A percentile compares a stretch with the other conserved stretches of the same genome.
phyloP scores from a whole-genome alignment of 345 rosid genomes.

The Luvunga scandens region DNA sequence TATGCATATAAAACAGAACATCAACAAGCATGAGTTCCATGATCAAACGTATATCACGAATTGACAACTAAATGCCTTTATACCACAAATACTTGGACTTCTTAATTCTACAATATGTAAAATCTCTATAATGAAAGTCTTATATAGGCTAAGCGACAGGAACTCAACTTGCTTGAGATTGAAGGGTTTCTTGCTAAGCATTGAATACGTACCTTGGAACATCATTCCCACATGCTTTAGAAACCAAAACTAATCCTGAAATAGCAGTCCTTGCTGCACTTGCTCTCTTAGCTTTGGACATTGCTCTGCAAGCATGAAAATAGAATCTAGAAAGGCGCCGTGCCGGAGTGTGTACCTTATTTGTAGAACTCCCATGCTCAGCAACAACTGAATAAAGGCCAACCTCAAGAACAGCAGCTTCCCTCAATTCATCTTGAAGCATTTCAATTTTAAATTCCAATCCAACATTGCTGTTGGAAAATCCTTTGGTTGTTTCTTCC shows the following conservation, averaged over 20 bases:
- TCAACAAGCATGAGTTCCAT: background rate
- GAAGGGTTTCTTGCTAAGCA: background rate
- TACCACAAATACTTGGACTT: background rate
- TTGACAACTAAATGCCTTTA: background rate
- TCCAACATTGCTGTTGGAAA: slow-evolving; percentile 32
- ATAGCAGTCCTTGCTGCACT: slow-evolving; percentile 69
- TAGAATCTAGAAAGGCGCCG: slow-evolving; percentile 89
- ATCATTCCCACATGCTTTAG: slow-evolving; percentile 94
- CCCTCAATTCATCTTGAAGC: slow-evolving; percentile 85
- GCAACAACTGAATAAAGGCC: slow-evolving; percentile 85
- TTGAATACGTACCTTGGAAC: slow-evolving; percentile 68
- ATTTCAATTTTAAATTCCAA: slow-evolving; percentile 51
- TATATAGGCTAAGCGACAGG: background rate
- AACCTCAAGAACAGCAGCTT: slow-evolving; percentile 85
- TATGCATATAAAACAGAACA: background rate
- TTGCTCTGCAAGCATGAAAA: slow-evolving; percentile 65
- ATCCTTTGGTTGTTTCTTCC: slow-evolving; percentile 22
- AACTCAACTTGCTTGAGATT: background rate
- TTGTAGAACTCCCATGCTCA: slow-evolving; percentile 85
- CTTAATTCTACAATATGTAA: background rate
- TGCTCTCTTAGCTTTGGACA: slow-evolving; percentile 47
- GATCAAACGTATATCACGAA: background rate
- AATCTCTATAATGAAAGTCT: background rate
- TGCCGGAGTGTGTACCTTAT: slow-evolving; percentile 86
- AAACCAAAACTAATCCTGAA: slow-evolving; percentile 83